A percentile compares a stretch with the other conserved stretches of the same genome.
Conservation (phyloP, 441 rosid genomes). For the Erysimum pusillum region DNA sequence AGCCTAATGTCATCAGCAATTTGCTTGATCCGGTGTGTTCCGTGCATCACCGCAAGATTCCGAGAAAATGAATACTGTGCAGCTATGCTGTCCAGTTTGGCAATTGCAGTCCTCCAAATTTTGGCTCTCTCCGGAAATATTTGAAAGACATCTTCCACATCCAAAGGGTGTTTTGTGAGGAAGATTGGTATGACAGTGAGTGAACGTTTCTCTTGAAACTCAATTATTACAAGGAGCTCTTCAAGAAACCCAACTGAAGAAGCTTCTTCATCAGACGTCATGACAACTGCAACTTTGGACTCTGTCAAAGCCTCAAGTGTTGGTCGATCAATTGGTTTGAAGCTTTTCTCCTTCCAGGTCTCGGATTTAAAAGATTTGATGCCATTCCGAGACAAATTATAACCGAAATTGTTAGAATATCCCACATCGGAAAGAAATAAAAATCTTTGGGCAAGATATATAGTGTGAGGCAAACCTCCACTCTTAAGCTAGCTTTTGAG, state of each 20-base stretch:
- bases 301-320: slow-evolving; percentile 13
- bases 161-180: neutral
- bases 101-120: neutral
- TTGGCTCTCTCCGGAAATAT: neutral
- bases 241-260: slow-evolving; percentile 22
- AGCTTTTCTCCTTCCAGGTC: neutral
- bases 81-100: neutral
- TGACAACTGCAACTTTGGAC: neutral
- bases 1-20: slow-evolving; percentile 6
- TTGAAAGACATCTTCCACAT: neutral
- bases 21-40: neutral
- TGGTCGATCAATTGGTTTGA: neutral
- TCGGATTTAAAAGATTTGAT: slow-evolving; percentile 1
- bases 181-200: slow-evolving; percentile 19
- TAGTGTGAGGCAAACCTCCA: too few species aligned
- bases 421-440: too few species aligned
- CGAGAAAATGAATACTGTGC: neutral
- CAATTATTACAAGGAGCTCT: neutral
- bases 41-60: neutral
- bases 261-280: slow-evolving; percentile 9
- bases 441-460: too few species aligned
- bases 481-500: too few species aligned
- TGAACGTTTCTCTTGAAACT: neutral
- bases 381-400: neutral
- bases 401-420: too few species aligned